Conservation (phyloP, 2,329 filamentous ascomycete species). For the Sclerotinia spermophila region DNA sequence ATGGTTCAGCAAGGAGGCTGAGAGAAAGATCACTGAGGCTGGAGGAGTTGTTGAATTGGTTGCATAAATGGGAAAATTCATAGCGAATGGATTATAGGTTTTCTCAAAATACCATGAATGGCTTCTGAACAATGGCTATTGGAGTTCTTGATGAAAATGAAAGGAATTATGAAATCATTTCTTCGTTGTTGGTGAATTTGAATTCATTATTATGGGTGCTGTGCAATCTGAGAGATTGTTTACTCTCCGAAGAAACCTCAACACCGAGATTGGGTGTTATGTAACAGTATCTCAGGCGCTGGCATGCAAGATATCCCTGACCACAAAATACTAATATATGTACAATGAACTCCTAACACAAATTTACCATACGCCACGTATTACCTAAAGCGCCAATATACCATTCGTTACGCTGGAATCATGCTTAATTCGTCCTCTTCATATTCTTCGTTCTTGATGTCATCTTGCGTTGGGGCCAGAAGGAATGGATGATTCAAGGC, state of each 20-base stretch:
- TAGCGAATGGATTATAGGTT: constrained; percentile 23
- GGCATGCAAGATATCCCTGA: constrained; percentile 15
- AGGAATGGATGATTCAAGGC: constrained; percentile 72
- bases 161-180: constrained; percentile 18
- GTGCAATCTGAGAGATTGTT: background rate
- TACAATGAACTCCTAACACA: constrained; percentile 23
- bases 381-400: constrained; percentile 3
- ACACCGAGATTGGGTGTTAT: constrained; percentile 15
- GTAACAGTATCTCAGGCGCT: constrained; percentile 23
- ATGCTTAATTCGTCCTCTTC: constrained; percentile 26
- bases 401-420: constrained; percentile 11
- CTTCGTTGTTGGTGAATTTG: constrained; percentile 16
- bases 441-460: constrained; percentile 49
- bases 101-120: constrained; percentile 19
- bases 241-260: background rate
- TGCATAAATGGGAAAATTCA: constrained; percentile 56
- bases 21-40: constrained; percentile 98
- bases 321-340: constrained; percentile 21
- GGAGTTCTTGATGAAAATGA: constrained; percentile 23
- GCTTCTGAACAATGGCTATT: constrained; percentile 20
- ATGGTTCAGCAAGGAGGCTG: constrained; percentile 93
- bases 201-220: constrained; percentile 16
- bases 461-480: constrained; percentile 43
- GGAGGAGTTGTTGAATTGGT: constrained; percentile 95
- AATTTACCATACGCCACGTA: constrained; percentile 19